A percentile compares a stretch with the other conserved stretches of the same genome.
These are phyloP conservation scores for Lecanoromycetidae sp. DNA, from an alignment of 2,329 filamentous ascomycete genomes.

Conservation along the genomic window DNA sequence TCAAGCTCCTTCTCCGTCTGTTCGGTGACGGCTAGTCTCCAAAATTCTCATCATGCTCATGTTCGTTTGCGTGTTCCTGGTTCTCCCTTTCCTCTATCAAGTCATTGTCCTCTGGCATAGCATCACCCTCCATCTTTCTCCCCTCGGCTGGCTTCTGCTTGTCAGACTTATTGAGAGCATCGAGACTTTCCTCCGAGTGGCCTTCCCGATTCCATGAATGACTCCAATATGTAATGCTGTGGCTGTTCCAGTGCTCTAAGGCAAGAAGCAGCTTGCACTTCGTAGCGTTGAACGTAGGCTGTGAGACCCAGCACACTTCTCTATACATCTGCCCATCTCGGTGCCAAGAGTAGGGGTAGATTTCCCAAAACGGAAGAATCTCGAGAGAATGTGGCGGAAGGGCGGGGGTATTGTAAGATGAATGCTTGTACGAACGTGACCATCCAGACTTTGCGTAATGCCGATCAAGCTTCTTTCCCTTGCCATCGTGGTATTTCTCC, in stretches of 20 bases:
- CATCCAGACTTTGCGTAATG: constrained; percentile 8
- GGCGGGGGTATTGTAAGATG: background rate
- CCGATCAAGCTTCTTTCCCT: constrained; percentile 7
- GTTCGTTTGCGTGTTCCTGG: no score
- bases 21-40: no score
- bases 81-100: no score
- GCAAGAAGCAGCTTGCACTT: constrained; percentile 19
- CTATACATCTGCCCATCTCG: constrained; percentile 19
- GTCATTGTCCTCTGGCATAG: no score
- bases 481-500: background rate
- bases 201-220: constrained; percentile 17
- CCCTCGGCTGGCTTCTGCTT: background rate
- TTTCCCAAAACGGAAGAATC: constrained; percentile 18
- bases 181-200: background rate
- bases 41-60: no score
- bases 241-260: constrained; percentile 18
- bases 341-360: constrained; percentile 21
- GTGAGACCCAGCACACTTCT: constrained; percentile 18
- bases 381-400: constrained; percentile 4
- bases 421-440: background rate
- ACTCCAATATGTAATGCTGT: constrained; percentile 22
- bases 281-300: constrained; percentile 16
- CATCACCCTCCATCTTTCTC: no score
- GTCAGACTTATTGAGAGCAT: background rate
- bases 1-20: no score